A percentile compares a stretch with the other conserved stretches of the same genome.
phyloP scores from a whole-genome alignment of 805 yeast genomes.

The Grigorovia humatica region DNA sequence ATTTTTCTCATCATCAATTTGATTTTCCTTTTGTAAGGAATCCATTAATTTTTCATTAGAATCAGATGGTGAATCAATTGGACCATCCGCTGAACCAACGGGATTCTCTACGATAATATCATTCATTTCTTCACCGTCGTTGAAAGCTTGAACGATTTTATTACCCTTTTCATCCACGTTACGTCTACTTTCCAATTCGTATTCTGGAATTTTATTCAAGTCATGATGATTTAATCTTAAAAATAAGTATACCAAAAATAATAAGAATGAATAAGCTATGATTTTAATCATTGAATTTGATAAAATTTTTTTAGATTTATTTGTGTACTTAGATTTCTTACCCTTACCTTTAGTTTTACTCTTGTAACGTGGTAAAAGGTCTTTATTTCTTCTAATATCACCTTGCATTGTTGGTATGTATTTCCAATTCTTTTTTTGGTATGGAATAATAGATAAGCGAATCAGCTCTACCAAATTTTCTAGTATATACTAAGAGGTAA shows the following conservation, averaged over 20 bases:
- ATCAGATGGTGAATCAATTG: not conserved
- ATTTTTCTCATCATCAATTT: not conserved
- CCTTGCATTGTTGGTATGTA: conserved; percentile 20
- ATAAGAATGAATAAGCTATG: conserved; percentile 29
- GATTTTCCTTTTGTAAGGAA: not conserved
- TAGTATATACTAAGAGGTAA: no score
- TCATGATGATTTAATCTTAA: conserved; percentile 16
- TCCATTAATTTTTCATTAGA: not conserved
- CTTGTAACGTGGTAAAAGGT: conserved; percentile 34
- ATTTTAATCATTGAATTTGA: conserved; percentile 42
- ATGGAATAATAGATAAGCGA: no score
- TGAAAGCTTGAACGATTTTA: not conserved
- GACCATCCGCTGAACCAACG: not conserved
- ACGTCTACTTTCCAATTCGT: conserved; percentile 21
- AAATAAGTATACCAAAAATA: conserved; percentile 27
- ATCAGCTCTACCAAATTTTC: not conserved
- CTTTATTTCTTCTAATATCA: conserved; percentile 26
- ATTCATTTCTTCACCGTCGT: not conserved
- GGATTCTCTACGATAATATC: not conserved
- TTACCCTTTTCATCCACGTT: not conserved
- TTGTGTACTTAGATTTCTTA: conserved; percentile 4
- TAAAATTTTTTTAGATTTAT: conserved; percentile 20
- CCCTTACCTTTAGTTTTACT: not conserved
- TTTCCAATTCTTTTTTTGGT: no score
- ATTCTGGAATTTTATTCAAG: conserved; percentile 13